A percentile compares a stretch with the other conserved stretches of the same genome.
phyloP scores from a whole-genome alignment of 2,329 filamentous ascomycete genomes.

The Tolypocladium cylindrosporum region DNA sequence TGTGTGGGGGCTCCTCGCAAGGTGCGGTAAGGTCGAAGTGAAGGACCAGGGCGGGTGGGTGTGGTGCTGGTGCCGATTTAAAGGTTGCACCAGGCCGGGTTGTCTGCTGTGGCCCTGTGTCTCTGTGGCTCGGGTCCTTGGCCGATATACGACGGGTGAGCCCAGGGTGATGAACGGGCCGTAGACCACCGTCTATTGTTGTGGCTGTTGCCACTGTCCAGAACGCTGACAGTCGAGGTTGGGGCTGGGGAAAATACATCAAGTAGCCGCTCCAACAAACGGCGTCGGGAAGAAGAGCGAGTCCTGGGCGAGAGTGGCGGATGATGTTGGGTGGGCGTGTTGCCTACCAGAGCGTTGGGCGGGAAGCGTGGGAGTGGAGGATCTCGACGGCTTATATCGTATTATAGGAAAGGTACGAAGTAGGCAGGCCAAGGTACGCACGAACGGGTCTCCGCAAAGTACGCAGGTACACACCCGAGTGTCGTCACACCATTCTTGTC shows the following conservation, averaged over 20 bases:
- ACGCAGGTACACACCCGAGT: not conserved
- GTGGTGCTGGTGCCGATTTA: not conserved
- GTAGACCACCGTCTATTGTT: not conserved
- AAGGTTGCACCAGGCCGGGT: conserved; percentile 1
- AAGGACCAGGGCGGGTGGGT: not conserved
- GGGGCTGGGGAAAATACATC: not conserved
- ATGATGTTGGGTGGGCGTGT: not conserved
- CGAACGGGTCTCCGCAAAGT: not conserved
- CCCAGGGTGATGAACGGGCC: not conserved
- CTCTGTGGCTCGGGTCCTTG: not conserved
- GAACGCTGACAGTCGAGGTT: not conserved
- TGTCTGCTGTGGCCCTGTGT: not conserved
- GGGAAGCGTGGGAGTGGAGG: not conserved
- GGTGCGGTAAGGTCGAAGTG: not conserved
- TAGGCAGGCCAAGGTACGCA: not conserved
- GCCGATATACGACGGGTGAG: not conserved
- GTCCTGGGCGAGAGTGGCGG: not conserved
- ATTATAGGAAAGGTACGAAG: not conserved
- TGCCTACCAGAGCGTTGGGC: not conserved
- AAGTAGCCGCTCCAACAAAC: not conserved
- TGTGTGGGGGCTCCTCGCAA: not conserved
- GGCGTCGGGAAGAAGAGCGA: not conserved
- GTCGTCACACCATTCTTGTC: not conserved
- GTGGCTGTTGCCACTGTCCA: not conserved
- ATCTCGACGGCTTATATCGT: not conserved